Base-by-base conservation (phyloP, 805 yeast genomes). In the Kluyveromyces wickerhamii region DNA sequence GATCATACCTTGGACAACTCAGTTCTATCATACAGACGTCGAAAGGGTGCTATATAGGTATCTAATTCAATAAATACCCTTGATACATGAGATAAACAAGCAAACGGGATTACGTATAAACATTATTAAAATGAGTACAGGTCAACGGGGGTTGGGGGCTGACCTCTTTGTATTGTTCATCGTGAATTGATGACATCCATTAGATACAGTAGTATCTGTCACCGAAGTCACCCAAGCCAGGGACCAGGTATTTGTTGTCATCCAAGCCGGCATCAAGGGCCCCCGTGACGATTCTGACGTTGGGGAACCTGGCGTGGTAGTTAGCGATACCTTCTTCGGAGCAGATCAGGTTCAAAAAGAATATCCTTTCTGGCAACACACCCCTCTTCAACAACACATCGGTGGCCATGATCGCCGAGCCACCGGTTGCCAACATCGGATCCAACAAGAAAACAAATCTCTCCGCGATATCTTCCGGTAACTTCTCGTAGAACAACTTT, bases 371-470 rank as follows among this genome's bases (percentile, higher is more conserved):
- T 47, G 78, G 79, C 38, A 77, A 77, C 31, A 89, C 97, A 34
- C 98, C 97, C 52, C 92, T 74, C 36, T 77, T 68, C 39, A 83
- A 67, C 51, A 92, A 66, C 12, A 92, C 96, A 41, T 92, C 95
- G 12, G 88, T 85, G 11, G 97, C 99, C 92, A 88, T 83, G 60
- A 86, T 75, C 13, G 97, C 98, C 41, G 95, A 83, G 33, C 98
- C 98, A 47, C 98, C 98, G 13, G 99, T 92, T 21, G 99, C 99
- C 55, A 92, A 72, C 94, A 92, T 83, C 38, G 99, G 98, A 54
- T 92, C 99, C 46, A 92, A 68, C 49, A 92, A 64, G 55, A 92
- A 83, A 18, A 92, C 96, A 50, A 78, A 92, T 47, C 98, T 71
- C 12, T 82, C 82, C 28, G 79, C 64, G 45, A 92, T 89, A 52